Evolutionary conservation across 73 alveolate genomes (phyloP).

Genomic region (Tetrahymena borealis): DNA sequence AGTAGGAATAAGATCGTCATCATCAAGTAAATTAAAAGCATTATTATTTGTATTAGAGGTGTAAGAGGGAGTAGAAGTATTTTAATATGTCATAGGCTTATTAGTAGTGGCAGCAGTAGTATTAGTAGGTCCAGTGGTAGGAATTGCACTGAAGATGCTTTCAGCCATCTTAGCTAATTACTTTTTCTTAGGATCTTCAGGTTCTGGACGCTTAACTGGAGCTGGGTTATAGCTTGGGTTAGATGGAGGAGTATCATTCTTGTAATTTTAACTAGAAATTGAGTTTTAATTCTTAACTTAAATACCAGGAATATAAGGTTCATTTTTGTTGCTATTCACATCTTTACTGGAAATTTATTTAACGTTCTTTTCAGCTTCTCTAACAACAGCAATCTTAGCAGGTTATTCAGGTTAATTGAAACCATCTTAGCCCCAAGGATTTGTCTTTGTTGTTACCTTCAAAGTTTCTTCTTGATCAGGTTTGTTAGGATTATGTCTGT

Average conservation of each 20-base stretch:
- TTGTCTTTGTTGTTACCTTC: not conserved
- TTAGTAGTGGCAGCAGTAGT: not conserved
- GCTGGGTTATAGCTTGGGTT: not conserved
- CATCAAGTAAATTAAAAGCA: slow-evolving; percentile 6
- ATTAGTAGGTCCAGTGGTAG: not conserved
- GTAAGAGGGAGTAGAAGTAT: not conserved
- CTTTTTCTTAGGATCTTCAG: not conserved
- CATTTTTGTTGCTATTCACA: not conserved
- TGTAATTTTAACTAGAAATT: too few relatives aligned
- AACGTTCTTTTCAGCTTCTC: not conserved
- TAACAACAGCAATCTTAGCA: not conserved
- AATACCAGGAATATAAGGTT: not conserved
- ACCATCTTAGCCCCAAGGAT: not conserved
- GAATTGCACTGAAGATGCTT: not conserved
- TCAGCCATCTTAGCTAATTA: not conserved
- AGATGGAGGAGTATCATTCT: not conserved
- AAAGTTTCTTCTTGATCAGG: not conserved
- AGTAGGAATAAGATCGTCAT: not conserved
- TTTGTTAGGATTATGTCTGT: not conserved
- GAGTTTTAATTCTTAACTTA: not conserved
- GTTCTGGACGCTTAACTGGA: not conserved
- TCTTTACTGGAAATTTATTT: not conserved
- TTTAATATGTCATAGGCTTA: not conserved
- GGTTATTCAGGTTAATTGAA: not conserved
- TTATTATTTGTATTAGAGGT: not conserved